Percentiles rank a stretch among this genome's conserved stretches.
phyloP scores from a whole-genome alignment of 2,329 filamentous ascomycete genomes.

The Ilyonectria robusta region DNA sequence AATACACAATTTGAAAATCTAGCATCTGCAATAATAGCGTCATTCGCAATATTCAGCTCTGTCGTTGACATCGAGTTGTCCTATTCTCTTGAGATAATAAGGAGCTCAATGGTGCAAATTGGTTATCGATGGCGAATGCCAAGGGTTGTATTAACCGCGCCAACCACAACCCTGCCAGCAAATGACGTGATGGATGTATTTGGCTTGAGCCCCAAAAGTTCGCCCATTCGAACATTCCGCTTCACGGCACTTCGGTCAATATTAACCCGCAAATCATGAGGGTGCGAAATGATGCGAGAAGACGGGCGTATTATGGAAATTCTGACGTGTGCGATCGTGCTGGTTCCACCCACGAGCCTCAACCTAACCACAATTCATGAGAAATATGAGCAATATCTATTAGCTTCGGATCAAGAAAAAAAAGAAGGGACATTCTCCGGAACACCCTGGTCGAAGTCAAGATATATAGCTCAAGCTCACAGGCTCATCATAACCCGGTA shows the following conservation, averaged over 20 bases:
- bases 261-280: background rate
- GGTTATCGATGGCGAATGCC: slow-evolving; percentile 9
- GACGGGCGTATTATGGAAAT: background rate
- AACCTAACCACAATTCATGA: background rate
- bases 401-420: background rate
- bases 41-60: background rate
- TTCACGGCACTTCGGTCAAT: background rate
- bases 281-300: slow-evolving; percentile 9
- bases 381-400: background rate
- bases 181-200: background rate
- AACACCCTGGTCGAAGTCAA: background rate
- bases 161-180: background rate
- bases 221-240: background rate
- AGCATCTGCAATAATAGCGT: background rate
- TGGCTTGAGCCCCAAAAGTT: background rate
- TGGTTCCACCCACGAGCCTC: background rate
- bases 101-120: slow-evolving; percentile 3
- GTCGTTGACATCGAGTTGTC: background rate
- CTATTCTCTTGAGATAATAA: background rate
- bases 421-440: background rate
- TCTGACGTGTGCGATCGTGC: too few relatives aligned
- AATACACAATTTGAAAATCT: background rate
- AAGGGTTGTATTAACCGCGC: background rate
- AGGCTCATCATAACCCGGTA: background rate
- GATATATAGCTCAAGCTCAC: background rate